Conservation (phyloP, 1,139 yeast genomes). For the Diutina scorzettiae region DNA sequence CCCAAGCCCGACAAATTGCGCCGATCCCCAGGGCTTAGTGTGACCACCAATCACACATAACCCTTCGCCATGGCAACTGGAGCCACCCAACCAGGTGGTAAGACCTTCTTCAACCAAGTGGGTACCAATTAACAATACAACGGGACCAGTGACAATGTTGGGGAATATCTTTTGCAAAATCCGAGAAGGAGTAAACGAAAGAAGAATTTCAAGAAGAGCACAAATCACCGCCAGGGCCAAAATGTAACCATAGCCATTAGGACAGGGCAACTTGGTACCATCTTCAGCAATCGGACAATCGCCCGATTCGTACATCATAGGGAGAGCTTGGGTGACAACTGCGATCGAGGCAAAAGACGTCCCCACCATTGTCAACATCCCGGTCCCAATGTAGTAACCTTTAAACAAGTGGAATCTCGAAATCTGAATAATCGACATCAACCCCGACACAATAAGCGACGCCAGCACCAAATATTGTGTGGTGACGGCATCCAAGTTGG, state of each 20-base stretch:
- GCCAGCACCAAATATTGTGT: constrained; percentile 69
- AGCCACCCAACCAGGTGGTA: constrained; percentile 80
- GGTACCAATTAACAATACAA: constrained; percentile 71
- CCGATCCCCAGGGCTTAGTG: constrained; percentile 63
- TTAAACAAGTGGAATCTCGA: constrained; percentile 67
- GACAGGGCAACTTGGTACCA: constrained; percentile 64
- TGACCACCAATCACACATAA: constrained; percentile 21
- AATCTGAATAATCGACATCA: constrained; percentile 65
- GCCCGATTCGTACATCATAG: constrained; percentile 70
- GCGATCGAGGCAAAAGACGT: constrained; percentile 85
- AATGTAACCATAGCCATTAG: constrained; percentile 78
- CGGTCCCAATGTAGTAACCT: constrained; percentile 69
- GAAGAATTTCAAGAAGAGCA: constrained; percentile 55
- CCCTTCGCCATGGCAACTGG: constrained; percentile 40
- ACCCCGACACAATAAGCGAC: constrained; percentile 64
- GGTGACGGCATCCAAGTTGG: constrained; percentile 37
- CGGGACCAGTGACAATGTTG: constrained; percentile 86
- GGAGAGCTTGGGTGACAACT: constrained; percentile 63
- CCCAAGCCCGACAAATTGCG: constrained; percentile 76
- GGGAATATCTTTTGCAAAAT: constrained; percentile 67
- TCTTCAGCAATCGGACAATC: constrained; percentile 40
- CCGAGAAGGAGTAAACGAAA: constrained; percentile 69
- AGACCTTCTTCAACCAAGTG: constrained; percentile 59
- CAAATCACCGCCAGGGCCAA: constrained; percentile 72
- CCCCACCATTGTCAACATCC: constrained; percentile 79